phyloP scores from a whole-genome alignment of 2,329 filamentous ascomycete genomes.

The Zalaria sp. region DNA sequence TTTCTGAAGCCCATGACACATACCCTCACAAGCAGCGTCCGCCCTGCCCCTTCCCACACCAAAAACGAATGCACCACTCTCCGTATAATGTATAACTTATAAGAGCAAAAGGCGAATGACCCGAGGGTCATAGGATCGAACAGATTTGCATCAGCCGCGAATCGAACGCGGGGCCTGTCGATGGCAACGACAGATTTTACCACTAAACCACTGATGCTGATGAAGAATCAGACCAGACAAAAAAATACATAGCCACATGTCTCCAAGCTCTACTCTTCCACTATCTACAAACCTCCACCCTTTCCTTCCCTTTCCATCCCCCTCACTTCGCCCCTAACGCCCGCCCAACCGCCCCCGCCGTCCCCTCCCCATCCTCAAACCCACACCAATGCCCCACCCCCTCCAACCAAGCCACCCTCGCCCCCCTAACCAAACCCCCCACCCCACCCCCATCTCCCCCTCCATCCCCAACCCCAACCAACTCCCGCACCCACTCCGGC shows the following conservation, averaged over 20 bases:
- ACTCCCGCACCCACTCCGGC: constrained; percentile 19
- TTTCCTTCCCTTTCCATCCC: neutral
- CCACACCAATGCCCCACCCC: constrained; percentile 37
- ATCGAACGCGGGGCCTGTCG: neutral
- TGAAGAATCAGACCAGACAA: no score
- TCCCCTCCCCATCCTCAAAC: constrained; percentile 30
- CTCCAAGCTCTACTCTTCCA: no score
- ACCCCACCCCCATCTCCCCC: no score
- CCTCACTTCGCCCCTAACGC: neutral
- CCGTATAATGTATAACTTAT: no score
- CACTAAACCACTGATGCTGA: neutral
- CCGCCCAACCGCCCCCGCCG: constrained; percentile 16
- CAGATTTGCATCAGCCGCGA: neutral
- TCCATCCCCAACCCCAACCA: constrained; percentile 7
- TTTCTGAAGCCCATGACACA: no score
- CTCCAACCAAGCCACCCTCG: constrained; percentile 19
- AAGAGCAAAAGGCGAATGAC: no score
- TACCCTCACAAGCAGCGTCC: no score
- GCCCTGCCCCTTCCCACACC: no score
- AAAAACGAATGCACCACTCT: no score
- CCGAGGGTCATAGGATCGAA: no score
- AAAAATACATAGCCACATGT: no score
- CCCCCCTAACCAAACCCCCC: constrained; percentile 6
- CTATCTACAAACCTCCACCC: no score
- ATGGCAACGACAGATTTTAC: neutral